Evolutionary conservation across 2,329 filamentous ascomycete species (phyloP).

Genomic region (Trichoderma aggressivum): DNA sequence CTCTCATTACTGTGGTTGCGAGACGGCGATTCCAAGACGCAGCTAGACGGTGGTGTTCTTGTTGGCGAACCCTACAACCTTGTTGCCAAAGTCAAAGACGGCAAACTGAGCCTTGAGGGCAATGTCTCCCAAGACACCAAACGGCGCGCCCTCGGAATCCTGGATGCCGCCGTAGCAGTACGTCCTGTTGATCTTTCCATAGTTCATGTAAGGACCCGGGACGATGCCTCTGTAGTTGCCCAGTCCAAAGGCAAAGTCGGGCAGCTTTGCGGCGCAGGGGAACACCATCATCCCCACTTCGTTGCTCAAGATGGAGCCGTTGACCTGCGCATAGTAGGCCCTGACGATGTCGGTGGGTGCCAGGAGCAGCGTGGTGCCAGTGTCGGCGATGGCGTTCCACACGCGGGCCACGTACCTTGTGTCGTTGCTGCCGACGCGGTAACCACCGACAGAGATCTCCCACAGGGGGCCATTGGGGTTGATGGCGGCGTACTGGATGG

Average conservation of each 20-base stretch:
- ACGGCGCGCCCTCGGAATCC: conserved; percentile 33
- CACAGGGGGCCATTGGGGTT: conserved; percentile 57
- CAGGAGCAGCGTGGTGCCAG: conserved; percentile 65
- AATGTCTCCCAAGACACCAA: conserved; percentile 41
- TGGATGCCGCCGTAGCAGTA: conserved; percentile 40
- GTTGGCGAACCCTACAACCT: conserved; percentile 38
- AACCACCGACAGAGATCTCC: conserved; percentile 56
- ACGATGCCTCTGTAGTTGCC: conserved; percentile 34
- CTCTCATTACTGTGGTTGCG: background rate
- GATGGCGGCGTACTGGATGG: conserved; percentile 53
- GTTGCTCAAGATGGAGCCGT: conserved; percentile 45
- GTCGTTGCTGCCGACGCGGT: conserved; percentile 44
- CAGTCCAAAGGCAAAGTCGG: conserved; percentile 37
- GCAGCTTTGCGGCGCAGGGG: conserved; percentile 52
- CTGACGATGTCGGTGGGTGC: conserved; percentile 50
- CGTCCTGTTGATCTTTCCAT: conserved; percentile 28
- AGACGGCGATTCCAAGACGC: background rate
- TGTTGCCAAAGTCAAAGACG: conserved; percentile 37
- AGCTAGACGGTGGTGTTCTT: conserved; percentile 26
- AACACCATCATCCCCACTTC: conserved; percentile 56
- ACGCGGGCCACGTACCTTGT: conserved; percentile 27
- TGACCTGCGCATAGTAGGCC: conserved; percentile 58
- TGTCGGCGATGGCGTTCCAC: conserved; percentile 61
- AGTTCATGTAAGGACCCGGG: conserved; percentile 39
- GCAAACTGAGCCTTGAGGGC: conserved; percentile 45